Base-by-base conservation (phyloP, 1,284 basidiomycete genomes). In the Ceratobasidium sp. region DNA sequence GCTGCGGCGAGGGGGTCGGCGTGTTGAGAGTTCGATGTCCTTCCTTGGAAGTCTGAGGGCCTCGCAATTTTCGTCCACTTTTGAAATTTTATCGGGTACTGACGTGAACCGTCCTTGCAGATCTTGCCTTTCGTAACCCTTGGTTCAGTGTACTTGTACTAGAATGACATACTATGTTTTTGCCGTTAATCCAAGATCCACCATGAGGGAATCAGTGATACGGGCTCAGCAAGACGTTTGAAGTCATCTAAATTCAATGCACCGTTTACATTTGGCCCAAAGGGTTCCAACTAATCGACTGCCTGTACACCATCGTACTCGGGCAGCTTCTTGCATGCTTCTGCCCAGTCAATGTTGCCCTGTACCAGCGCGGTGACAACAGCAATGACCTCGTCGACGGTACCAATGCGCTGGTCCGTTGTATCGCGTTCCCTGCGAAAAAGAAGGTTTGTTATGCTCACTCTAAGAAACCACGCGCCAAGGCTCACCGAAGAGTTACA, bases 281-380 rank as follows among this genome's bases (percentile, higher is more conserved):
- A 5, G 7, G 17, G 19, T 6, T 37, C 59, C 44, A 13, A 13
- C 62, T 74, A 73, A 37, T 90, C 90, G 70, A 95, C 86, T 32
- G 93, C 95, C 85, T 99, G 97, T 76, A 95, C 93, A 75, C 96
- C 96, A 81, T 94, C 94, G 85, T 98, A 99, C 25, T 87, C 89
- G 44, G 92, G 90, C 81, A 99, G 85, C 76, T 89, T 86, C 80
- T 86, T 82, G 83, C 90, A 91, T 2, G 96, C 97, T 79, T 90
- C 90, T 19, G 87, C 82, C 97, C 97, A 99, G 79, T 90, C 88
- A 75, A 94, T 87, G 19, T 83, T 87, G 57, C 93, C 94, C 80
- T 91, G 86, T 44, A 94, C 91, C 73, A 97, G 88, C 57, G 92
- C 91, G 66, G 88, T 89, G 79, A 98, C 91, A 68, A 93, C 90